phyloP scores from a whole-genome alignment of 2,329 filamentous ascomycete genomes.

The Beauveria sp. region DNA sequence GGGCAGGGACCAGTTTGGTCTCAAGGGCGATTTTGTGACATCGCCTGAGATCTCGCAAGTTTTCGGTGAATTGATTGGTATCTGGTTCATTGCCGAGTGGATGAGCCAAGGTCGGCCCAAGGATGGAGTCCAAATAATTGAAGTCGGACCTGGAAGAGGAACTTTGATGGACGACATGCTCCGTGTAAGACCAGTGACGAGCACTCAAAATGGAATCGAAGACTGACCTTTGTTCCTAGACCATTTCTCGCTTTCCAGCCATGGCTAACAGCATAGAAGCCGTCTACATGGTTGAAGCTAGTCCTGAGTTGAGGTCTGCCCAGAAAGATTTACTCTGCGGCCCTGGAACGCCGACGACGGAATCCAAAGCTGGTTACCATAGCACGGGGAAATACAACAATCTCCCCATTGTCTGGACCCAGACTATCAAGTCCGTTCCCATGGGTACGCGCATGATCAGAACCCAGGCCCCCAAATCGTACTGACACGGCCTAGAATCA shows the following conservation, averaged over 20 bases:
- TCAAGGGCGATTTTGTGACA: slow-evolving; percentile 90
- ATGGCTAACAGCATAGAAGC: slow-evolving; percentile 71
- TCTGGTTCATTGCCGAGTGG: slow-evolving; percentile 97
- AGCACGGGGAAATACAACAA: slow-evolving; percentile 68
- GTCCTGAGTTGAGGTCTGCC: slow-evolving; percentile 63
- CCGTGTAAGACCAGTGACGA: slow-evolving; percentile 48
- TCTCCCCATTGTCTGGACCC: slow-evolving; percentile 79
- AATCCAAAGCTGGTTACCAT: slow-evolving; percentile 66
- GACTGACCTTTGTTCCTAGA: slow-evolving; percentile 41
- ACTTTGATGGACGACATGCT: slow-evolving; percentile 97
- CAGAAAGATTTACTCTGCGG: slow-evolving; percentile 82
- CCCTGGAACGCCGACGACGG: slow-evolving; percentile 54
- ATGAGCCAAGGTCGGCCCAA: slow-evolving; percentile 74
- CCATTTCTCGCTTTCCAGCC: slow-evolving; percentile 72
- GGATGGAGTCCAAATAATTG: slow-evolving; percentile 77
- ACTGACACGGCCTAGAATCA: slow-evolving; percentile 36
- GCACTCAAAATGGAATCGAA: background rate
- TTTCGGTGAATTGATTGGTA: slow-evolving; percentile 87
- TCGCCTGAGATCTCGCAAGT: slow-evolving; percentile 96
- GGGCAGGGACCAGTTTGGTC: slow-evolving; percentile 81
- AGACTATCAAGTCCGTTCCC: slow-evolving; percentile 79
- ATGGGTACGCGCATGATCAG: slow-evolving; percentile 39
- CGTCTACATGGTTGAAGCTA: slow-evolving; percentile 96
- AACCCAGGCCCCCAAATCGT: background rate
- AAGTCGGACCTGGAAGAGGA: slow-evolving; percentile 87